Conservation (phyloP, 768 basidiomycete genomes). For the Cystofilobasidium capitatum region DNA sequence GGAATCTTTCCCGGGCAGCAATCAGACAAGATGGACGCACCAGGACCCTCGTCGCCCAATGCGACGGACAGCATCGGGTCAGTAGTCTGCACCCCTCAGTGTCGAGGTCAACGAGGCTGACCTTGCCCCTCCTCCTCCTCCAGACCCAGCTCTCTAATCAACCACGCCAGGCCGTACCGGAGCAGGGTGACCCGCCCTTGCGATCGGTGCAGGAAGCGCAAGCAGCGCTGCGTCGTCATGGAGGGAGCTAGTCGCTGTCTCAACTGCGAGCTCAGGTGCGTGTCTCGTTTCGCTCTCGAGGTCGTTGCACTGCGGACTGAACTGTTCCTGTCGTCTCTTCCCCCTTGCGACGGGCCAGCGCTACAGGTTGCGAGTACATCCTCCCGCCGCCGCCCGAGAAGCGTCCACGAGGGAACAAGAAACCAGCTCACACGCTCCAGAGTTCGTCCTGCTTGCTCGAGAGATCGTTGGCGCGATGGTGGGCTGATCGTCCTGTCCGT, state of each 20-base stretch:
- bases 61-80: no score
- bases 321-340: no score
- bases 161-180: background rate
- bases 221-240: background rate
- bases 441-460: background rate
- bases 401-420: background rate
- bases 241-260: background rate
- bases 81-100: no score
- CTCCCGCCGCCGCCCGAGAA: background rate
- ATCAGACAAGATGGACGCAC: no score
- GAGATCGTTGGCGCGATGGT: no score
- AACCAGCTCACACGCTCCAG: background rate
- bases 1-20: no score
- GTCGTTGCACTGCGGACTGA: no score
- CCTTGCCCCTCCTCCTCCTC: no score
- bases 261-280: background rate
- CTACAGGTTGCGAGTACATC: background rate
- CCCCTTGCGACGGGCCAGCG: no score
- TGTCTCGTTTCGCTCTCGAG: no score
- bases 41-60: no score
- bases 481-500: background rate
- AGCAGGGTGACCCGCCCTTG: background rate
- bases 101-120: no score
- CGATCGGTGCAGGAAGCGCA: background rate
- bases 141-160: background rate